Base-by-base conservation (phyloP, 768 basidiomycete species). In the Clavulina sp. region DNA sequence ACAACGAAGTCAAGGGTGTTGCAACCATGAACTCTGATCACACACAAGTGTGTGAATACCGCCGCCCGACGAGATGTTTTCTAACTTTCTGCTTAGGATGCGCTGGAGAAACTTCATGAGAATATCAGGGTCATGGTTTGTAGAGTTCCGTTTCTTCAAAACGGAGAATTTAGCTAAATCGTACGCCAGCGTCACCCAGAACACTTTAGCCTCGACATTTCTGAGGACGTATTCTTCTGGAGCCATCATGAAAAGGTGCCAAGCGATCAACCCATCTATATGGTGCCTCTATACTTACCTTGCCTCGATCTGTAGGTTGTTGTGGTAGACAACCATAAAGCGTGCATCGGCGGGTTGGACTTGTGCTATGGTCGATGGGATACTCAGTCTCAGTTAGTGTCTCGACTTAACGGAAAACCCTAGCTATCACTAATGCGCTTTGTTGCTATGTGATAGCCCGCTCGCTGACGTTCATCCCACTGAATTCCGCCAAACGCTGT, bases 351-450 rank as follows among this genome's bases (percentile, higher is more conserved):
- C 23, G 95, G 95, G 6, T 76, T 99, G 29, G 95, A 99, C 63
- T 72, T 93, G 18, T 95, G 89, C 68, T 95, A 91, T 58, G 95
- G 95, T 6, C 81, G 95, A 23, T 99, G 93, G 93, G 95, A 99
- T 66, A 88, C 85, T 0, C 78, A 87, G 60, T 82, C 69, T 34
- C 85, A 89, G 61, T 63, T 43, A 26, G 60, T 40, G 19, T 31
- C 23, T 28, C 26, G 21, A n/a, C 21, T 34, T 6, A n/a, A n/a
- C n/a, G n/a, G n/a, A n/a, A n/a, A n/a, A n/a, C n/a, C n/a, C n/a
- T n/a, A n/a, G n/a, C 46, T 38, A 13, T 13, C n/a, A n/a, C n/a
- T n/a, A n/a, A n/a, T n/a, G n/a, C n/a, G n/a, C n/a, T n/a, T n/a
- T n/a, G n/a, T n/a, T n/a, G n/a, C n/a, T n/a, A n/a, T n/a, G n/a